Percentiles rank a stretch among this genome's conserved stretches.
Conservation (phyloP, 2,329 filamentous ascomycete species). For the Pezicula neosporulosa region DNA sequence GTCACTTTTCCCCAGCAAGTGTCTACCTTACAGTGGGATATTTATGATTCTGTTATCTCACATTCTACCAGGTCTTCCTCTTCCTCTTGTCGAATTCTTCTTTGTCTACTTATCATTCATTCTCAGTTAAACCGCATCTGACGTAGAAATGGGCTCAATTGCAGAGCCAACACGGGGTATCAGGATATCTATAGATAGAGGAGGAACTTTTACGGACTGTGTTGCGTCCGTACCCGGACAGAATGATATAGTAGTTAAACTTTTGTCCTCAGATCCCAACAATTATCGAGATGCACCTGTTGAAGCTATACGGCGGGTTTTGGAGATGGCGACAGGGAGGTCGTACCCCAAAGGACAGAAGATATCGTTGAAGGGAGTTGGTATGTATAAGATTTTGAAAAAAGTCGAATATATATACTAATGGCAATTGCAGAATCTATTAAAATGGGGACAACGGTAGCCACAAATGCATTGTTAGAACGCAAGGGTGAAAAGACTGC, state of each 20-base stretch:
- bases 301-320: conserved; percentile 61
- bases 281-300: conserved; percentile 66
- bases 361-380: conserved; percentile 42
- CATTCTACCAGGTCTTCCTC: not conserved
- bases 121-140: not conserved
- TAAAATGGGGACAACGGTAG: conserved; percentile 74
- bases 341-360: conserved; percentile 59
- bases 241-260: conserved; percentile 61
- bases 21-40: too few species aligned
- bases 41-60: not conserved
- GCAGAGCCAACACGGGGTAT: conserved; percentile 3
- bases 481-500: conserved; percentile 69
- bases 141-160: not conserved
- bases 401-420: too few species aligned
- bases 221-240: conserved; percentile 51
- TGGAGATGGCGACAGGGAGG: conserved; percentile 54
- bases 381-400: not conserved
- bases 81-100: not conserved
- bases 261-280: conserved; percentile 67
- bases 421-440: conserved; percentile 42
- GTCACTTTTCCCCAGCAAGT: too few species aligned
- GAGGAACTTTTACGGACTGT: conserved; percentile 70
- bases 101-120: not conserved
- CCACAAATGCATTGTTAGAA: conserved; percentile 69
- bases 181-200: conserved; percentile 33